Conservation (phyloP, 2,329 filamentous ascomycete species). For the Hymenoscyphus infarciens region DNA sequence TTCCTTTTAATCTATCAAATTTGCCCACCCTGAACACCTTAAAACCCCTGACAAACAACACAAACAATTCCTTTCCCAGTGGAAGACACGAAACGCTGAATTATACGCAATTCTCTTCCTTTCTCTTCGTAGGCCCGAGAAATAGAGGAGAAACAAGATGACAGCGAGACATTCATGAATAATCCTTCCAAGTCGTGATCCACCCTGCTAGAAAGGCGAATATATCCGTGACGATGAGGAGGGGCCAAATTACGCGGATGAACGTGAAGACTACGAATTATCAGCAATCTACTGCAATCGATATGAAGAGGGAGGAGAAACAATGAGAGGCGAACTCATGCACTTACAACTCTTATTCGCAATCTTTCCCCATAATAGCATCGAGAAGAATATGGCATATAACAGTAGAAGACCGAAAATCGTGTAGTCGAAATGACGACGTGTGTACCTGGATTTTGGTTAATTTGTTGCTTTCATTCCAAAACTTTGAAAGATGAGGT, state of each 20-base stretch:
- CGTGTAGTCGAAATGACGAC: conserved; percentile 8
- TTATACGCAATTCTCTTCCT: too few species aligned
- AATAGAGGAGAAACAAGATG: background rate
- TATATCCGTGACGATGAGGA: background rate
- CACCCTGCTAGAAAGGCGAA: background rate
- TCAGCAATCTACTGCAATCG: background rate
- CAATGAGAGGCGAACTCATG: too few species aligned
- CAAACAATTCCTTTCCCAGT: too few species aligned
- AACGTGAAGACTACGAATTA: background rate
- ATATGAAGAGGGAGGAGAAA: background rate
- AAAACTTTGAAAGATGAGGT: background rate
- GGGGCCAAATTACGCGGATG: conserved; percentile 4
- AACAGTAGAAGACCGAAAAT: background rate
- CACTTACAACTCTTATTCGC: background rate
- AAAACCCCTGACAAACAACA: too few species aligned
- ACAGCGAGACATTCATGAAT: background rate
- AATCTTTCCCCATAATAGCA: conserved; percentile 5
- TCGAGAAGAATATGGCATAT: conserved; percentile 1
- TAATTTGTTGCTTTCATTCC: background rate
- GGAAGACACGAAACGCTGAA: too few species aligned
- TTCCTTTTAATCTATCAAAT: too few species aligned
- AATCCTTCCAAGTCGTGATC: conserved; percentile 9
- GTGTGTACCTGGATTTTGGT: background rate
- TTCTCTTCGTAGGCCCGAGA: too few species aligned
- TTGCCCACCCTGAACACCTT: too few species aligned